phyloP scores from a whole-genome alignment of 257 asterid genomes.

The Plantago elongata region DNA sequence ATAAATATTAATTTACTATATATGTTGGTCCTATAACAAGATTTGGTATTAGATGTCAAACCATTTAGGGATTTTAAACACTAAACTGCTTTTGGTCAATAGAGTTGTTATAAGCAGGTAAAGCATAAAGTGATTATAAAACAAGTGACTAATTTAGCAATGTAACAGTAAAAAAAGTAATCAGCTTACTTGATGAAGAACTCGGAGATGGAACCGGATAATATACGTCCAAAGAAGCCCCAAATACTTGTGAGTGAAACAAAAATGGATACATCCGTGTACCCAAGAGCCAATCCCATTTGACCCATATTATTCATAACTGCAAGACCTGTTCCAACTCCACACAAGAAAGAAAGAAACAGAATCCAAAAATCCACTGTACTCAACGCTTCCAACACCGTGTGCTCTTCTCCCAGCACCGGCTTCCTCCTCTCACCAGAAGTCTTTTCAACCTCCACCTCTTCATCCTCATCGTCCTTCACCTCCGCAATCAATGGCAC shows the following conservation, averaged over 20 bases:
- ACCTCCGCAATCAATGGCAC: conserved; percentile 37
- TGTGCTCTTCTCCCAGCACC: conserved; percentile 81
- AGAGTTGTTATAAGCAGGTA: too few relatives aligned
- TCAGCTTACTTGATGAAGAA: conserved; percentile 76
- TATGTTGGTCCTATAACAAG: too few relatives aligned
- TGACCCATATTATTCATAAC: conserved; percentile 94
- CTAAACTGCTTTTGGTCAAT: too few relatives aligned
- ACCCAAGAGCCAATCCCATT: conserved; percentile 90
- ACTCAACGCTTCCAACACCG: conserved; percentile 52
- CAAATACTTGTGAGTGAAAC: conserved; percentile 89
- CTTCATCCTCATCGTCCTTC: conserved; percentile 11
- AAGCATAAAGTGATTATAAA: too few relatives aligned
- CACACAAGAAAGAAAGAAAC: conserved; percentile 75
- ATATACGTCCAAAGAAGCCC: conserved; percentile 93
- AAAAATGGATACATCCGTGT: conserved; percentile 80
- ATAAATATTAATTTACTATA: too few relatives aligned
- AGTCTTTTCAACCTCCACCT: conserved; percentile 8
- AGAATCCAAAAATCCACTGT: conserved; percentile 78
- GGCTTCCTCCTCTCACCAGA: conserved; percentile 34
- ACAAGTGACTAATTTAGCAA: too few relatives aligned
- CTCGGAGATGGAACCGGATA: conserved; percentile 82
- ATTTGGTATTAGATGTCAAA: too few relatives aligned
- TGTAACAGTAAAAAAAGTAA: too few relatives aligned
- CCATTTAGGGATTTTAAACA: too few relatives aligned
- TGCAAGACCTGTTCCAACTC: conserved; percentile 92